Evolutionary conservation across 495 filamentous ascomycete species (phyloP), one percentile per base, ranked within the genome.

Genomic region (Podospora comata): DNA sequence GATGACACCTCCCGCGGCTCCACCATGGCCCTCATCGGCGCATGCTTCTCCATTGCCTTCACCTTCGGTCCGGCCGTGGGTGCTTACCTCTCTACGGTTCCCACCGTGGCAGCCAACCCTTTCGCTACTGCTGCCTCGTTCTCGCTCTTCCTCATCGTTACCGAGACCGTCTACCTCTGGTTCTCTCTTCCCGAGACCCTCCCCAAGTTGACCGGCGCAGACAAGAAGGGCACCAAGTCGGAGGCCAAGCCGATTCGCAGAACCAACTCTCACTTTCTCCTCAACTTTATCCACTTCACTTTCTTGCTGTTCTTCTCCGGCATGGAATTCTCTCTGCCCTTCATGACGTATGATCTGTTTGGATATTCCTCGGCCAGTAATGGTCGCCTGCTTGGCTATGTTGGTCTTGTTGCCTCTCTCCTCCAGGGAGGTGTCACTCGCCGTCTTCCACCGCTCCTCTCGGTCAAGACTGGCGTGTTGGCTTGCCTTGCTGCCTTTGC

Each of bases 231-330:
- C 71, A 34, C 65, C 11, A 19, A 64, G 54, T 44, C 60, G 7
- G 60, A 69, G 56, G 57, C 78, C 0, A 59, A 68, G 5, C 65
- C 75, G 2, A 60, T 76, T 6, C 77, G 75, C 54, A 83, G 91
- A 65, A 95, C 91, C 1, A 97, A 97, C 78, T 91, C 88, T 15
- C 92, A 92, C 57, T 79, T 86, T 26, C 72, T 96, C n/a, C 86
- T 99, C 53, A 97, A 97, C 75, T 75, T 89, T 6, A 87, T 93
- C 0, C 95, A 99, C 76, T 87, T 99, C 74, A 76, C 88, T 58
- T 99, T 99, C 80, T 87, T 99, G 65, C 88, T 99, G 11, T 96
- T 96, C 72, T 99, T 99, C 79, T 95, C 92, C 26, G 95, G 95
- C 63, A 90, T 99, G 89, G 95, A 99, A 73, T 98, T 97, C 76